phyloP scores from a whole-genome alignment of 345 rosid genomes.

The Pistacia integerrima region DNA sequence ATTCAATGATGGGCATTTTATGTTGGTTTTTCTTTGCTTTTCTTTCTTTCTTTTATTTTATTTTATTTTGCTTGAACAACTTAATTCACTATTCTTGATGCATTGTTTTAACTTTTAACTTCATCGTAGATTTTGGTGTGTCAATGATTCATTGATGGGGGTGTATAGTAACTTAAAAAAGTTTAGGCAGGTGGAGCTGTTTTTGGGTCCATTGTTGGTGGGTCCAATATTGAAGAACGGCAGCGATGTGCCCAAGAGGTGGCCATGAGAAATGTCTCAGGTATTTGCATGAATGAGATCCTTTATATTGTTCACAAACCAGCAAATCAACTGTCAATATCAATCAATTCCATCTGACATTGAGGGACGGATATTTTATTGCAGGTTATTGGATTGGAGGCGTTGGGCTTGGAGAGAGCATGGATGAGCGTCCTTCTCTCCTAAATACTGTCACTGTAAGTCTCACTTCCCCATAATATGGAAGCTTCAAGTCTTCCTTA shows the following conservation, averaged over 20 bases:
- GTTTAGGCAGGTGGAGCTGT: constrained; percentile 57
- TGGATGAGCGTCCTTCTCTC: constrained; percentile 63
- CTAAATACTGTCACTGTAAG: constrained; percentile 62
- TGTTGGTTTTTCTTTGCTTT: background rate
- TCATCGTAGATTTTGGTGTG: background rate
- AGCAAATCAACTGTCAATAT: background rate
- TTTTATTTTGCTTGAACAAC: background rate
- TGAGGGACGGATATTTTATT: constrained; percentile 17
- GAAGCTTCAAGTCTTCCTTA: background rate
- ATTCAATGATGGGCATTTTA: background rate
- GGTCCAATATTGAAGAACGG: constrained; percentile 57
- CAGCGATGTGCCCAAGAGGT: constrained; percentile 56
- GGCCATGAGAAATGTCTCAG: constrained; percentile 56
- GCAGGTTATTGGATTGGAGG: constrained; percentile 85
- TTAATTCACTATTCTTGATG: background rate
- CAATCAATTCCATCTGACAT: constrained; percentile 8
- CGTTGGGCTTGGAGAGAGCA: constrained; percentile 82
- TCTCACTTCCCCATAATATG: constrained; percentile 7
- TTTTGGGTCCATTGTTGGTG: constrained; percentile 81
- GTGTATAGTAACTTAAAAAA: constrained; percentile 9
- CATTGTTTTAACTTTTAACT: background rate
- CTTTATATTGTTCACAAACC: background rate
- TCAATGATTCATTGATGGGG: background rate
- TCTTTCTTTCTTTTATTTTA: too few relatives aligned
- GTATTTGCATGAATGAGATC: constrained; percentile 27